phyloP scores from a whole-genome alignment of 2,329 filamentous ascomycete species.

The Aspergillus sp. region DNA sequence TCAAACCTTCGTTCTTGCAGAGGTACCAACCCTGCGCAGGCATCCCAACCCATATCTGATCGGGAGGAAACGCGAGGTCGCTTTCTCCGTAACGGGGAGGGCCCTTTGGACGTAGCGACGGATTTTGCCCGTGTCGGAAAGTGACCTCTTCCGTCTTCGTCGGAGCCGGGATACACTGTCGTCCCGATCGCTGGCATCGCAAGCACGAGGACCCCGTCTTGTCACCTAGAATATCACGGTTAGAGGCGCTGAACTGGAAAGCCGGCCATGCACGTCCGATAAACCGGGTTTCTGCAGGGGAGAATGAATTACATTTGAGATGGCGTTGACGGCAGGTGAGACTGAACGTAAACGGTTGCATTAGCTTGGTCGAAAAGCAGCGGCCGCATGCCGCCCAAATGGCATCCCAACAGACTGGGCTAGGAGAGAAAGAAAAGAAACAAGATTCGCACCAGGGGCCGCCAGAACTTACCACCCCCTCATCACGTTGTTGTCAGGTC shows the following conservation, averaged over 20 bases:
- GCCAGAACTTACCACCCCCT: slow-evolving; percentile 39
- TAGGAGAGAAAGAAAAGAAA: background rate
- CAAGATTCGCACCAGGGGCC: no score
- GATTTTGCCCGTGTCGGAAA: slow-evolving; percentile 42
- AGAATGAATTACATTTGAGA: slow-evolving; percentile 36
- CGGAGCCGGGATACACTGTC: slow-evolving; percentile 38
- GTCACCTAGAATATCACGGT: slow-evolving; percentile 30
- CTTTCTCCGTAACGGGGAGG: slow-evolving; percentile 40
- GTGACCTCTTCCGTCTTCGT: slow-evolving; percentile 38
- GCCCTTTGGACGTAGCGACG: slow-evolving; percentile 35
- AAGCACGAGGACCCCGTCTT: slow-evolving; percentile 37
- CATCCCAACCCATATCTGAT: slow-evolving; percentile 36
- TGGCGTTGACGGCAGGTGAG: slow-evolving; percentile 42
- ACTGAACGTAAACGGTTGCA: slow-evolving; percentile 18
- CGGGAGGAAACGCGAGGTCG: slow-evolving; percentile 35
- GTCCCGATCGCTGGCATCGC: slow-evolving; percentile 39
- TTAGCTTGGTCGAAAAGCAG: slow-evolving; percentile 14
- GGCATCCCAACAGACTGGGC: background rate
- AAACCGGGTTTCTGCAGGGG: background rate
- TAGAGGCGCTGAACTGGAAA: slow-evolving; percentile 2
- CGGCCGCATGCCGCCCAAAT: background rate
- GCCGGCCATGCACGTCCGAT: background rate
- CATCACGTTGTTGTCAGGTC: slow-evolving; percentile 34
- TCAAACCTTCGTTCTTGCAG: background rate
- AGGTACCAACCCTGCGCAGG: slow-evolving; percentile 30